Base-by-base conservation (phyloP, 2,329 filamentous ascomycete genomes). In the Fusarium sterilihyphosum region DNA sequence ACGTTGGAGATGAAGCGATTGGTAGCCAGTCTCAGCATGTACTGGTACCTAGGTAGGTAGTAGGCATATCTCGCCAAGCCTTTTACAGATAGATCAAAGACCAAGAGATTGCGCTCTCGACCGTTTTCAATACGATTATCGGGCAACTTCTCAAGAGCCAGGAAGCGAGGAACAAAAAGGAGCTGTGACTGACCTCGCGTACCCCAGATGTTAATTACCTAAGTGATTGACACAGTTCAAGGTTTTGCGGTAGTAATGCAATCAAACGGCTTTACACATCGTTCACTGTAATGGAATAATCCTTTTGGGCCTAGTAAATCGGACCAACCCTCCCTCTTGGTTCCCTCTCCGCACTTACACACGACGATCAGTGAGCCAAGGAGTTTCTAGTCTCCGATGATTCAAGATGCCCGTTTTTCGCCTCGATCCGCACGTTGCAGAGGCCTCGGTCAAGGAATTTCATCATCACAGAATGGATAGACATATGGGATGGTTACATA, bases 241-340 rank as follows among this genome's bases (percentile, higher is more conserved):
- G 62, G 60, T 70, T 61, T 70, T 43, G 49, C 50, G 20, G 70
- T 73, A 60, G 71, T 74, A 72, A 74, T 74, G 63, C 38, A 74
- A 74, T 74, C 71, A 54, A 68, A 58, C 57, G 47, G 47, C 38
- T 71, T 74, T 74, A 74, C 71, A 74, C 71, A 74, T 74, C 41
- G 67, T 26, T 56, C 70, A 52, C 66, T 29, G 71, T 73, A 73
- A 73, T 73, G 60, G 41, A 70, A 71, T 70, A 70, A 54, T 68
- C 56, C 40, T 62, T 68, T 68, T 37, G 41, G 44, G 33, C 52
- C 24, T 47, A 20, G 69, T 40, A 58, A 61, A 61, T 47, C 61
- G 37, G 67, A 53, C 31, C 37, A 49, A 33, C 40, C 53, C 65
- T 70, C 52, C 56, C 29, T 59, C 57, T 61, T 67, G 57, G 65